Evolutionary conservation across 352 stramenopile genomes (phyloP).

Genomic region (Pythium myriotylum): DNA sequence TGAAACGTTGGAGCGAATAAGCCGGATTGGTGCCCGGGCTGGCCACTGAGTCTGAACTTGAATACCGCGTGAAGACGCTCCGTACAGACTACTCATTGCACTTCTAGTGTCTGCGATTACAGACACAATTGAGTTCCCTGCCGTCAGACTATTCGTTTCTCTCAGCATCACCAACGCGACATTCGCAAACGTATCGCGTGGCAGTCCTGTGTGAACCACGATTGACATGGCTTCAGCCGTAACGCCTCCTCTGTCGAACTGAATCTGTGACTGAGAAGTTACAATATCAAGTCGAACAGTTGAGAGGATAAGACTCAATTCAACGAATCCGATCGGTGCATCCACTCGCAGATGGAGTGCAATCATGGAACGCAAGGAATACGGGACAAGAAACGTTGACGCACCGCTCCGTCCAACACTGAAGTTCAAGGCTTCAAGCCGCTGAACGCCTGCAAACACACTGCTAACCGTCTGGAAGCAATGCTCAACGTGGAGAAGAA

Average conservation of each 20-base stretch:
- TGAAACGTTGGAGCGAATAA: slow-evolving; percentile 1
- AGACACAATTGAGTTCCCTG: not conserved
- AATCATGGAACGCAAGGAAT: slow-evolving; percentile 6
- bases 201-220: slow-evolving; percentile 4
- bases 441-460: slow-evolving; percentile 16
- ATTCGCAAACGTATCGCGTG: not conserved
- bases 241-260: slow-evolving; percentile 8
- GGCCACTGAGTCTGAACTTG: slow-evolving; percentile 3
- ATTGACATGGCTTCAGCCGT: slow-evolving; percentile 5
- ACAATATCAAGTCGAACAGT: slow-evolving; percentile 6
- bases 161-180: not conserved
- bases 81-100: not conserved
- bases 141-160: slow-evolving; percentile 2
- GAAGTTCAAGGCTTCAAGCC: not conserved
- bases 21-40: slow-evolving; percentile 2
- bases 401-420: not conserved
- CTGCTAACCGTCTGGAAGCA: slow-evolving; percentile 1
- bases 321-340: slow-evolving; percentile 9
- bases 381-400: slow-evolving; percentile 18
- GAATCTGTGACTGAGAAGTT: slow-evolving; percentile 8
- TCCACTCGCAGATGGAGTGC: slow-evolving; percentile 8
- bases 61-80: not conserved
- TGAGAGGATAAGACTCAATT: slow-evolving; percentile 15
- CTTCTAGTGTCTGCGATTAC: slow-evolving; percentile 2
- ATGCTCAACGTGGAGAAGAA: slow-evolving; percentile 38